Evolutionary conservation across 306 rosid species (phyloP), one percentile per base, ranked within the genome.

Genomic region (Glycine soja): DNA sequence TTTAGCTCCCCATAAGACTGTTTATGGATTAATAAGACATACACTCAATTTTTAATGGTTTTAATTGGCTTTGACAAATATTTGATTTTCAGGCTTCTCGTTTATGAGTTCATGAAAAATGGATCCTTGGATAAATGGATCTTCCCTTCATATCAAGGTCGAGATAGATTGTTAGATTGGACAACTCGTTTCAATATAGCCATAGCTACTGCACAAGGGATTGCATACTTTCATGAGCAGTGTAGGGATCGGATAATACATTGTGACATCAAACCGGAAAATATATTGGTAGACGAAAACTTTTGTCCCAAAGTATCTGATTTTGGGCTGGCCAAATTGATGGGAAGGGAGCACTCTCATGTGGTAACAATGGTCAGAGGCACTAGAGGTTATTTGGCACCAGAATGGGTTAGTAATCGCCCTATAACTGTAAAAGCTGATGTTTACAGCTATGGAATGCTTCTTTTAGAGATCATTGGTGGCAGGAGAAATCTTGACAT

Each of bases 351-450:
- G 82, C 97, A 92, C 85, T 95, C 97, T 14, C 97, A 95, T 52
- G 99, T 95, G 57, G 91, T 95, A 38, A 95, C 99, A 40, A 95
- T 95, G 99, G 84, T 95, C 8, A 87, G 99, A 89, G 98, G 98
- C 70, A 95, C 98, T 3, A 91, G 98, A 86, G 98, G 98, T 62
- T 92, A 95, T 84, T 87, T 95, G 81, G 97, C 99, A 63, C 99
- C 99, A 6, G 99, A 95, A 80, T 95, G 99, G 99, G 88, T 95
- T 70, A 87, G 97, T 81, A 95, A 95, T 80, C 95, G 97, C 64
- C 97, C 99, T 15, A 92, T 95, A 70, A 95, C 98, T 0, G 98
- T 95, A 19, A 95, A 95, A 81, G 98, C 98, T 7, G 98, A 95
- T 83, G 97, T 92, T 58, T 95, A 95, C 72, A 95, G 99, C 75